A percentile compares a stretch with the other conserved stretches of the same genome.
Conservation (phyloP, 1,284 basidiomycete species). For the Trichosporon ovoides region DNA sequence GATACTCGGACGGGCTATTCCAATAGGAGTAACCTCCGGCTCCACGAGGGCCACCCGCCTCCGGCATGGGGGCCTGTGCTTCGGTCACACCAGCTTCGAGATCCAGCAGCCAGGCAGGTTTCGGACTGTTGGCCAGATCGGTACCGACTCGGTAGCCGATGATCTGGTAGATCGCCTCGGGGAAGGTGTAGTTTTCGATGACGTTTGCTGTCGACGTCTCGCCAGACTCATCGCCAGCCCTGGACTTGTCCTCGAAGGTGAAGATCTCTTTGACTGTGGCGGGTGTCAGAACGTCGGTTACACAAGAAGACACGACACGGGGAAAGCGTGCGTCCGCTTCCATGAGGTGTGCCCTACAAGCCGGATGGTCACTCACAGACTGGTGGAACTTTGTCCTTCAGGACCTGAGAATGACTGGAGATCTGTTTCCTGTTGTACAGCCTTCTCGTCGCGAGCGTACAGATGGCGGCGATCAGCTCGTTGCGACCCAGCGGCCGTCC, state of each 20-base stretch:
- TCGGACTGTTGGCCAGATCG: conserved; percentile 19
- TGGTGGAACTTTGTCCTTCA: conserved; percentile 38
- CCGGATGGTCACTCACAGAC: conserved; percentile 13
- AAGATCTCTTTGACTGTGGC: conserved; percentile 23
- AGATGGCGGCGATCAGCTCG: conserved; percentile 54
- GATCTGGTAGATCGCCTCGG: conserved; percentile 19
- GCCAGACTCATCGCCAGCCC: conserved; percentile 15
- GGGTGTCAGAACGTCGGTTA: conserved; percentile 4
- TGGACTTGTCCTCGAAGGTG: conserved; percentile 25
- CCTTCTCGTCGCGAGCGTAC: conserved; percentile 50
- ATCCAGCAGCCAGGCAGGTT: conserved; percentile 15
- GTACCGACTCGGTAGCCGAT: conserved; percentile 13
- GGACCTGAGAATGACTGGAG: conserved; percentile 47
- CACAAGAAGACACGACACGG: background rate
- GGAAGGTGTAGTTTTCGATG: conserved; percentile 22
- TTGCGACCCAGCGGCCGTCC: conserved; percentile 54
- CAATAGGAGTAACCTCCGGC: conserved; percentile 14
- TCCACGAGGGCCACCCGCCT: conserved; percentile 5
- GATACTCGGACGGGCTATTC: conserved; percentile 14
- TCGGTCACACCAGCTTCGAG: conserved; percentile 17
- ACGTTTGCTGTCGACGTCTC: conserved; percentile 22
- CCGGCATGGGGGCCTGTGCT: background rate
- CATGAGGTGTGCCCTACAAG: background rate
- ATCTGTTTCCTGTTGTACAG: conserved; percentile 45
- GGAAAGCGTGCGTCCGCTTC: too few species aligned